Evolutionary conservation across 78 protist species (phyloP), one percentile per base, ranked within the genome.

Genomic region (Emiliania huxleyi): DNA sequence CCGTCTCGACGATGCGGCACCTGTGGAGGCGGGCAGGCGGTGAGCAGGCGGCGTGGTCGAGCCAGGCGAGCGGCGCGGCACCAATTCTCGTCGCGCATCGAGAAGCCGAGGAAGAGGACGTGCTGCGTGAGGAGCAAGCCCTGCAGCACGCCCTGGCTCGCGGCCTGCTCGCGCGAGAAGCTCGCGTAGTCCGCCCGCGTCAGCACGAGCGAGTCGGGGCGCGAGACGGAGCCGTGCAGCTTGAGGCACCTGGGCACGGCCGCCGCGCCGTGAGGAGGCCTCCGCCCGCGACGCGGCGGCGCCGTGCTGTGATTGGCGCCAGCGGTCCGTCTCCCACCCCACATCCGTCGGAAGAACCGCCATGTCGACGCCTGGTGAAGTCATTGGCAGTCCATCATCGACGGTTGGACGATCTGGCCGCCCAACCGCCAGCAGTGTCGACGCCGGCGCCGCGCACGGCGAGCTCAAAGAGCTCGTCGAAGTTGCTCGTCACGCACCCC

Each of bases 51-150:
- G 56, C 56, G 26, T 49, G 56, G 26, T 12, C 12, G 5, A 18
- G 12, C 56, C 26, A 5, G 5, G 12, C 56, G 56, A 49, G 26
- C n/a, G n/a, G n/a, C n/a, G n/a, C n/a, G n/a, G 26, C 81, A 71
- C 85, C 85, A 96, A 75, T 96, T 96, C 69, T 95, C 97, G 91
- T 96, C 97, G 2, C 85, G 45, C 40, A 96, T 84, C 55, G 94
- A 90, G 46, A 96, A 96, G 18, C 97, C 97, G 40, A 93, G 95
- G 48, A 96, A 96, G n/a, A 96, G 69, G 29, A 96, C 43, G 83
- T 95, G 96, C 91, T 95, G 90, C 37, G 97, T 96, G 52, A 96
- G 77, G 2, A 96, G 75, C 26, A 91, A 83, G n/a, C 94, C 73
- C 77, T 96, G 97, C 35, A 95, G 85, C 33, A 96, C 93, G 33